Percentiles rank a stretch among this genome's conserved stretches.
Conservation (phyloP, 2,329 filamentous ascomycete species). For the Orbilia ellipsospora region DNA sequence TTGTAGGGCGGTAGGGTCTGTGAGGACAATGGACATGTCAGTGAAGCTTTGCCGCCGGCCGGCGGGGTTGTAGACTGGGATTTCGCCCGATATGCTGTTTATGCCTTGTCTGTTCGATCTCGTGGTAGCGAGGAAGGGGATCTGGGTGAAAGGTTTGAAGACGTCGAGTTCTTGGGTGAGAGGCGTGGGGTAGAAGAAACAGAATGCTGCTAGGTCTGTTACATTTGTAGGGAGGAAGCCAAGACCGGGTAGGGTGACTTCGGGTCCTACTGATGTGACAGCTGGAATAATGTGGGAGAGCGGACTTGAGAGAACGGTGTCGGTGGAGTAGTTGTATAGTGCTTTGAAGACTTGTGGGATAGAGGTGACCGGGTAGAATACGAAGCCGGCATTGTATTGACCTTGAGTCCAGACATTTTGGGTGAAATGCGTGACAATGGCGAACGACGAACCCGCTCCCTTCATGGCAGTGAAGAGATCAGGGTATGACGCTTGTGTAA, state of each 20-base stretch:
- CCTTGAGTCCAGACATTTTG: conserved; percentile 25
- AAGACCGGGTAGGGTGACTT: neutral
- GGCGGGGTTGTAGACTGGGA: conserved; percentile 21
- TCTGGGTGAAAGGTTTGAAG: conserved; percentile 48
- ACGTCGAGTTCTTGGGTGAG: conserved; percentile 20
- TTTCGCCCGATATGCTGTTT: conserved; percentile 43
- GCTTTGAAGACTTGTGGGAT: conserved; percentile 23
- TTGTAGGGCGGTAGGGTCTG: conserved; percentile 21
- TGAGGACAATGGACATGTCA: conserved; percentile 39
- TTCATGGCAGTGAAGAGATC: conserved; percentile 49
- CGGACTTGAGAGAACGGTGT: conserved; percentile 7
- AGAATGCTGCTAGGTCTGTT: conserved; percentile 28
- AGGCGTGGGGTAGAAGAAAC: conserved; percentile 41
- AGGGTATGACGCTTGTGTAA: conserved; percentile 27
- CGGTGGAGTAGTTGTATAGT: conserved; percentile 40
- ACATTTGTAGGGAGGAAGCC: neutral
- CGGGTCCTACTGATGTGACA: conserved; percentile 30
- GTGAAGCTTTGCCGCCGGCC: conserved; percentile 46
- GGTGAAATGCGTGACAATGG: conserved; percentile 45
- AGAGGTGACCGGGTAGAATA: conserved; percentile 32
- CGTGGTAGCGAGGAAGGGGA: conserved; percentile 10
- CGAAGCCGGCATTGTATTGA: conserved; percentile 38
- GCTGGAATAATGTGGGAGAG: conserved; percentile 43
- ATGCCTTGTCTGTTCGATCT: conserved; percentile 15
- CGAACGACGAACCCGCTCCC: conserved; percentile 45